A percentile compares a stretch with the other conserved stretches of the same genome.
These are phyloP conservation scores for Purpureocillium lavendulum DNA, from an alignment of 2,329 filamentous ascomycete species.

Conservation along the genomic window DNA sequence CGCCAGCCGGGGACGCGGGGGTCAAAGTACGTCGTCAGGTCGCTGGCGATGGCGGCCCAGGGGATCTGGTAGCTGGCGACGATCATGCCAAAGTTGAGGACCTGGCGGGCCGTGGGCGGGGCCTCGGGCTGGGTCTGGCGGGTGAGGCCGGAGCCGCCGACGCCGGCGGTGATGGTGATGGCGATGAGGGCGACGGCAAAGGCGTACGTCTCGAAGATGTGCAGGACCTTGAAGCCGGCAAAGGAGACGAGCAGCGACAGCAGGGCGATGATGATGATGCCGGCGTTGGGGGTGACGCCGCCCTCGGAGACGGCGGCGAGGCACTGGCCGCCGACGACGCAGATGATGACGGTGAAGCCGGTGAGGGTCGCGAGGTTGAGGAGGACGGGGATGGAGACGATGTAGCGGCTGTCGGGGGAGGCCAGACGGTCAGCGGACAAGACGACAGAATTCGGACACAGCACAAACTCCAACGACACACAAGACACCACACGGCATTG, in stretches of 20 bases:
- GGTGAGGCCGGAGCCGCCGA: constrained; percentile 39
- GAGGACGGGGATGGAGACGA: constrained; percentile 50
- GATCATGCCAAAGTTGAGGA: constrained; percentile 51
- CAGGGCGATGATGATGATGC: constrained; percentile 53
- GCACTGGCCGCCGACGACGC: constrained; percentile 52
- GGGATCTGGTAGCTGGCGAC: constrained; percentile 57
- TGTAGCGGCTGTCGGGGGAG: constrained; percentile 33
- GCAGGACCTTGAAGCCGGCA: constrained; percentile 48
- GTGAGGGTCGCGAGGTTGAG: constrained; percentile 55
- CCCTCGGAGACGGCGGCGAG: constrained; percentile 44
- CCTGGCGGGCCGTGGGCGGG: constrained; percentile 32
- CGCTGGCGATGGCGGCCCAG: constrained; percentile 49
- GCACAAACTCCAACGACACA: too few relatives aligned
- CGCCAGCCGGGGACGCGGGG: constrained; percentile 41
- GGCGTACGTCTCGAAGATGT: constrained; percentile 49
- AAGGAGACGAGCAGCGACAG: constrained; percentile 53
- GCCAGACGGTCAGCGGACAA: too few relatives aligned
- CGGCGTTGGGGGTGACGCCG: constrained; percentile 41
- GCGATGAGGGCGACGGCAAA: constrained; percentile 48
- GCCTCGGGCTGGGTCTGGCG: constrained; percentile 34
- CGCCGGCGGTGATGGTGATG: constrained; percentile 45
- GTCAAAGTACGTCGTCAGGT: constrained; percentile 53
- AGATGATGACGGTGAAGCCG: constrained; percentile 55
- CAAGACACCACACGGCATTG: neutral
- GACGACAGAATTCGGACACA: too few relatives aligned